A percentile compares a stretch with the other conserved stretches of the same genome.
phyloP scores from a whole-genome alignment of 768 basidiomycete species.

The Podaxis mareebaensis region DNA sequence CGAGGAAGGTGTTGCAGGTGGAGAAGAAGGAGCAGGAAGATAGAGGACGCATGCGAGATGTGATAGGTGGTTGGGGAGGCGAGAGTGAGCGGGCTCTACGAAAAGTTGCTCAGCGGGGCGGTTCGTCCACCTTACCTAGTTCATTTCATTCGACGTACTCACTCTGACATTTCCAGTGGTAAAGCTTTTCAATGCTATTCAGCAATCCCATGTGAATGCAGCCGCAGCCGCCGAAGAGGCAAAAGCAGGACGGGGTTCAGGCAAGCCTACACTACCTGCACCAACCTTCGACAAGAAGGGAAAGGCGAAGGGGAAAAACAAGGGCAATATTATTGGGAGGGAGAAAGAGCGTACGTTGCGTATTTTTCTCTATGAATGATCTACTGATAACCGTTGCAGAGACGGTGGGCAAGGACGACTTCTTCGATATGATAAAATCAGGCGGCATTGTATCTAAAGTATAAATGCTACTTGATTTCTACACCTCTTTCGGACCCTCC shows the following conservation, averaged over 20 bases:
- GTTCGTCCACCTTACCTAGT: slow-evolving; percentile 38
- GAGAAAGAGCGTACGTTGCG: slow-evolving; percentile 54
- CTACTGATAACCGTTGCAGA: slow-evolving; percentile 34
- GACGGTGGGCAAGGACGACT: slow-evolving; percentile 66
- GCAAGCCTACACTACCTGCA: slow-evolving; percentile 72
- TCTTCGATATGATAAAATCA: slow-evolving; percentile 81
- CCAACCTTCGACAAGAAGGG: slow-evolving; percentile 53
- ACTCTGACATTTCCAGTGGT: slow-evolving; percentile 51
- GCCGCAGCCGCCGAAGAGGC: slow-evolving; percentile 52
- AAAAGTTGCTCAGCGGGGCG: slow-evolving; percentile 86
- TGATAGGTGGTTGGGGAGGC: slow-evolving; percentile 88
- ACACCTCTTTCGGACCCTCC: not conserved
- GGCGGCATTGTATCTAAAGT: slow-evolving; percentile 77
- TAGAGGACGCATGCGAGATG: slow-evolving; percentile 62
- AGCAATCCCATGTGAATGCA: slow-evolving; percentile 70
- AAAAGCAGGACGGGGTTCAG: slow-evolving; percentile 66
- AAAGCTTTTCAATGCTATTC: slow-evolving; percentile 85
- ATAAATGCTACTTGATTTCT: slow-evolving; percentile 31
- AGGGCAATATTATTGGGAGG: slow-evolving; percentile 52
- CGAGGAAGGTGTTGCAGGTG: slow-evolving; percentile 67
- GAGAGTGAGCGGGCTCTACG: slow-evolving; percentile 74
- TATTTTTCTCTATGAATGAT: too few relatives aligned
- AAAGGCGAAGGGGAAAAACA: slow-evolving; percentile 54
- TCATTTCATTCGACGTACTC: not conserved
- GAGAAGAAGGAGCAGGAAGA: slow-evolving; percentile 79